Evolutionary conservation across 2,329 filamentous ascomycete genomes (phyloP).

Genomic region (Cucurbitaria berberidis): DNA sequence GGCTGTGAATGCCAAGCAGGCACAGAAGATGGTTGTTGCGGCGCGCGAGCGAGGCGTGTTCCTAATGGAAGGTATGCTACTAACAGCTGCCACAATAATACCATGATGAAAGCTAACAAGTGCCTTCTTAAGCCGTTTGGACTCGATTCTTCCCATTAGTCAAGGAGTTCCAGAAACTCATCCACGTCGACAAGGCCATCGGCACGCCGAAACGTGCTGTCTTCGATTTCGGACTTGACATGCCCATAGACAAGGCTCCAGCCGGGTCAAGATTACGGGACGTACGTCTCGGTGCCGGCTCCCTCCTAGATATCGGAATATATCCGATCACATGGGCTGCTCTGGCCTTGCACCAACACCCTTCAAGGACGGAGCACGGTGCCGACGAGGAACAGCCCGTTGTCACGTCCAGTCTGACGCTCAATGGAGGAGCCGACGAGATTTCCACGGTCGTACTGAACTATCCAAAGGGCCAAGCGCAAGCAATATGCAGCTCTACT

Average conservation of each 20-base stretch:
- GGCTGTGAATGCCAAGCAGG: slow-evolving; percentile 77
- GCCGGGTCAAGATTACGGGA: slow-evolving; percentile 68
- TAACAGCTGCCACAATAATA: neutral
- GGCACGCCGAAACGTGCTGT: slow-evolving; percentile 52
- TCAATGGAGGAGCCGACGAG: neutral
- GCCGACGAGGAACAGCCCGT: neutral
- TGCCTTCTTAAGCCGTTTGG: slow-evolving; percentile 66
- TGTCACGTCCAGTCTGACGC: neutral
- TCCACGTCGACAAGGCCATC: slow-evolving; percentile 53
- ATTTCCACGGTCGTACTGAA: neutral
- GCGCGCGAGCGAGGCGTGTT: slow-evolving; percentile 66
- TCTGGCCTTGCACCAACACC: neutral
- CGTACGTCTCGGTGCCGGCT: slow-evolving; percentile 76
- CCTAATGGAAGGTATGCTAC: slow-evolving; percentile 40
- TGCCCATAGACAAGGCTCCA: slow-evolving; percentile 57
- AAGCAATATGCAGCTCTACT: neutral
- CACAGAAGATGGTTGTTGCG: slow-evolving; percentile 70
- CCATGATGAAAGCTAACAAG: neutral
- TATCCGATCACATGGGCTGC: slow-evolving; percentile 77
- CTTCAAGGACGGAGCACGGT: neutral
- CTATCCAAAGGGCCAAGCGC: neutral
- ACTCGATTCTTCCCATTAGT: slow-evolving; percentile 85
- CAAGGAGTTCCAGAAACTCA: slow-evolving; percentile 70
- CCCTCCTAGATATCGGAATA: slow-evolving; percentile 79
- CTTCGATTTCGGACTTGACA: slow-evolving; percentile 32